phyloP scores from a whole-genome alignment of 2,329 filamentous ascomycete species.

The Colletotrichum musicola region DNA sequence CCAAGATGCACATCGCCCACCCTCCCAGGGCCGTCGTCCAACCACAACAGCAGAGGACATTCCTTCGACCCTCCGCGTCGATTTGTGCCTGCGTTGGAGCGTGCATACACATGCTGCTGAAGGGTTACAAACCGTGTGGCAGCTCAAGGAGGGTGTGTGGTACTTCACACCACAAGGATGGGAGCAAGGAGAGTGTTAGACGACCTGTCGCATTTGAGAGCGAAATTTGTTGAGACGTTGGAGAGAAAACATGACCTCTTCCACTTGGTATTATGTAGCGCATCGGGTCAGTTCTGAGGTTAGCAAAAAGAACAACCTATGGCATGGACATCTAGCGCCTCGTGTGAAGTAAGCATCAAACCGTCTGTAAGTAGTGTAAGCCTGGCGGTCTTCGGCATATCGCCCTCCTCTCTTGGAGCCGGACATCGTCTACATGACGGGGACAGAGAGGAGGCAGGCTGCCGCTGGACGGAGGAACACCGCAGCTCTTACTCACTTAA shows the following conservation, averaged over 20 bases:
- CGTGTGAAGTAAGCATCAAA: background rate
- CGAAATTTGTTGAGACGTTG: background rate
- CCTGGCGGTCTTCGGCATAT: background rate
- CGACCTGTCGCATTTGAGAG: background rate
- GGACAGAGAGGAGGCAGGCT: background rate
- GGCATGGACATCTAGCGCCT: background rate
- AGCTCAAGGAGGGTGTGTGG: background rate
- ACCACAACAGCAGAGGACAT: background rate
- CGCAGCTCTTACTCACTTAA: background rate
- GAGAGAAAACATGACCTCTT: background rate
- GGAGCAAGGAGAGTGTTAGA: background rate
- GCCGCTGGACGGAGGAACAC: background rate
- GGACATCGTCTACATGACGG: background rate
- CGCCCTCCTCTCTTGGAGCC: background rate
- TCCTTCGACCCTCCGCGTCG: background rate
- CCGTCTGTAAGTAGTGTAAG: too few relatives aligned
- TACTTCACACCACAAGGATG: background rate
- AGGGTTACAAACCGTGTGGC: slow-evolving; percentile 6
- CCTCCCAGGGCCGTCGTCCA: slow-evolving; percentile 10
- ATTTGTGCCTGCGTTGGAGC: slow-evolving; percentile 33
- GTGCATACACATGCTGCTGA: slow-evolving; percentile 15
- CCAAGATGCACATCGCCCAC: slow-evolving; percentile 29
- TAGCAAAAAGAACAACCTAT: background rate
- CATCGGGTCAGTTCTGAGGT: background rate
- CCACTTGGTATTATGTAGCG: background rate